Conservation (phyloP, 2,329 filamentous ascomycete genomes). For the Ascocoryne sarcoides region DNA sequence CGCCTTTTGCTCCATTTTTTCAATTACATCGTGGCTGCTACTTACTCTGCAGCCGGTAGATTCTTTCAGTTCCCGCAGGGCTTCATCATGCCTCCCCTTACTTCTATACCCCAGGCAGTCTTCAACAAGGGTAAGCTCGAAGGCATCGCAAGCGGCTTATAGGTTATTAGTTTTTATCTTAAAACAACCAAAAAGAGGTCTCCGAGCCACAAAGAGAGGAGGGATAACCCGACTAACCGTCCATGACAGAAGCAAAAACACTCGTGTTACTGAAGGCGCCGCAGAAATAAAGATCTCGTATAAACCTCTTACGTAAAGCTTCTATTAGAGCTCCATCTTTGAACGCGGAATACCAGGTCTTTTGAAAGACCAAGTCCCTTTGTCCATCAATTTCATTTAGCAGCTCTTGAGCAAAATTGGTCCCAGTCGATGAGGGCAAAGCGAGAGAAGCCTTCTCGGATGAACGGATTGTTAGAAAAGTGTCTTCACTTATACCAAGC, state of each 20-base stretch:
- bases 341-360: conserved; percentile 85
- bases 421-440: conserved; percentile 36
- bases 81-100: conserved; percentile 50
- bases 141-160: conserved; percentile 80
- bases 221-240: too few species aligned
- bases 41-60: conserved; percentile 28
- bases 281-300: conserved; percentile 84
- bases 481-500: conserved; percentile 15
- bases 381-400: conserved; percentile 34
- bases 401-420: conserved; percentile 37
- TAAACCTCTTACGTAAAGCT: conserved; percentile 72
- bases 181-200: too few species aligned
- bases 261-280: conserved; percentile 82
- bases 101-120: conserved; percentile 81
- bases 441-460: conserved; percentile 33
- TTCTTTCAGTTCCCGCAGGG: conserved; percentile 22
- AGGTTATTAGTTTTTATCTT: too few species aligned
- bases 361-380: conserved; percentile 45
- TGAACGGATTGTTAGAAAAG: conserved; percentile 22
- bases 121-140: conserved; percentile 76
- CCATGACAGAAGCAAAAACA: conserved; percentile 83
- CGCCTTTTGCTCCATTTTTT: conserved; percentile 18
- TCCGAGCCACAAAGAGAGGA: too few species aligned
- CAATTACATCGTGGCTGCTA: conserved; percentile 22
- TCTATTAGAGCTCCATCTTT: conserved; percentile 63